Conservation (phyloP, 495 filamentous ascomycete species). For the Xylaria sp. region DNA sequence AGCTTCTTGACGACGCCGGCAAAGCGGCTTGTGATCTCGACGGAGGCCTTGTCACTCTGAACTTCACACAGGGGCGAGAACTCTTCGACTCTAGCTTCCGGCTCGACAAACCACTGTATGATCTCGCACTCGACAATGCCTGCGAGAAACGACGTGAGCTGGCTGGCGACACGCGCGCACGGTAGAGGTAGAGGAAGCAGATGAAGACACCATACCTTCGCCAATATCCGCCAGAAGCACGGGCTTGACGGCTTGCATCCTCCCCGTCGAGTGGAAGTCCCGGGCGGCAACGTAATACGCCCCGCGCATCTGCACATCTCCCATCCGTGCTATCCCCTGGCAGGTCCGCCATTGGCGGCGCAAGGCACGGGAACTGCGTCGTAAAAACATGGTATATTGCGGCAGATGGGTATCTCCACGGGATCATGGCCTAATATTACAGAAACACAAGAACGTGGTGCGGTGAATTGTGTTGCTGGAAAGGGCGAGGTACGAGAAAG, state of each 20-base stretch:
- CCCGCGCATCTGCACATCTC: slow-evolving; percentile 37
- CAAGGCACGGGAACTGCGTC: slow-evolving; percentile 49
- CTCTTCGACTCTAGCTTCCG: slow-evolving; percentile 93
- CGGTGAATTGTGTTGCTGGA: slow-evolving; percentile 26
- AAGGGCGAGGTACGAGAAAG: slow-evolving; percentile 31
- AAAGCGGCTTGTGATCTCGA: slow-evolving; percentile 96
- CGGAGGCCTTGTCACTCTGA: slow-evolving; percentile 97
- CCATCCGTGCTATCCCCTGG: slow-evolving; percentile 42
- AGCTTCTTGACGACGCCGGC: slow-evolving; percentile 96
- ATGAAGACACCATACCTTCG: slow-evolving; percentile 68
- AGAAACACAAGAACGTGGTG: slow-evolving; percentile 25
- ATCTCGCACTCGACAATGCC: slow-evolving; percentile 98
- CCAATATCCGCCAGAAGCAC: slow-evolving; percentile 96
- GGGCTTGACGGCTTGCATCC: slow-evolving; percentile 73
- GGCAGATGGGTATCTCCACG: slow-evolving; percentile 18
- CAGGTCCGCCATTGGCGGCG: slow-evolving; percentile 50
- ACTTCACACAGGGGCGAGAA: slow-evolving; percentile 98
- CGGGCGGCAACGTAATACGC: slow-evolving; percentile 42
- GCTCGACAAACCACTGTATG: slow-evolving; percentile 99
- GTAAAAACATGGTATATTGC: slow-evolving; percentile 53
- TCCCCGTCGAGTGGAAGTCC: slow-evolving; percentile 67
- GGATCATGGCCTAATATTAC: slow-evolving; percentile 6
- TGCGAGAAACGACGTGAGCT: slow-evolving; percentile 43
- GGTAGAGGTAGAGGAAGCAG: too few relatives aligned
- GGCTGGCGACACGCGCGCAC: neutral